Conservation (phyloP, 2,329 filamentous ascomycete genomes). For the Shiraia bambusicola region DNA sequence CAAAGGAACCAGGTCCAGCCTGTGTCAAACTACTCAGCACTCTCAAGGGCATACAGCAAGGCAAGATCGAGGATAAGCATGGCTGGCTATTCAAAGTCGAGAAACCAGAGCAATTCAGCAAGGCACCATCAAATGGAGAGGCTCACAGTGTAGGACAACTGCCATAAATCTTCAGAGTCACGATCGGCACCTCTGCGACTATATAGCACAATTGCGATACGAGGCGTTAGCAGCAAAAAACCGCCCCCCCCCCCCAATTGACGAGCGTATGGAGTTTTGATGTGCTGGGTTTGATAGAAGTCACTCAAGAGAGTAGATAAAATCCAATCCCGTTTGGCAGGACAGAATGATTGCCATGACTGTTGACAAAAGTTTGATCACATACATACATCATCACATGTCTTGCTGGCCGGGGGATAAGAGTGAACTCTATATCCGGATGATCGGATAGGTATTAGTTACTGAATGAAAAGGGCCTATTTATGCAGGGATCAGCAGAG, state of each 20-base stretch:
- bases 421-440: too few relatives aligned
- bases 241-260: too few relatives aligned
- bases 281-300: neutral
- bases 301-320: neutral
- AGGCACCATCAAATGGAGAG: slow-evolving; percentile 22
- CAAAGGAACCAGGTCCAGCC: slow-evolving; percentile 71
- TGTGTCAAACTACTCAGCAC: slow-evolving; percentile 72
- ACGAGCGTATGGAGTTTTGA: too few relatives aligned
- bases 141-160: slow-evolving; percentile 40
- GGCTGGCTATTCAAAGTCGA: slow-evolving; percentile 64
- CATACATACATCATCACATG: too few relatives aligned
- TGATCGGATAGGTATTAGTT: too few relatives aligned
- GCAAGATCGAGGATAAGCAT: slow-evolving; percentile 74
- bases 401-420: too few relatives aligned
- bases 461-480: too few relatives aligned
- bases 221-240: neutral
- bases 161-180: slow-evolving; percentile 19
- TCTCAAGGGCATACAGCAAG: slow-evolving; percentile 83
- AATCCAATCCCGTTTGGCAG: neutral
- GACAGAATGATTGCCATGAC: neutral
- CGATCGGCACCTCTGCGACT: neutral
- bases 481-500: too few relatives aligned
- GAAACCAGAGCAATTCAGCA: slow-evolving; percentile 43
- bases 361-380: too few relatives aligned
- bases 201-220: neutral